Percentiles rank a stretch among this genome's conserved stretches.
Conservation (phyloP, 768 basidiomycete species). For the Tylopilus felleus region DNA sequence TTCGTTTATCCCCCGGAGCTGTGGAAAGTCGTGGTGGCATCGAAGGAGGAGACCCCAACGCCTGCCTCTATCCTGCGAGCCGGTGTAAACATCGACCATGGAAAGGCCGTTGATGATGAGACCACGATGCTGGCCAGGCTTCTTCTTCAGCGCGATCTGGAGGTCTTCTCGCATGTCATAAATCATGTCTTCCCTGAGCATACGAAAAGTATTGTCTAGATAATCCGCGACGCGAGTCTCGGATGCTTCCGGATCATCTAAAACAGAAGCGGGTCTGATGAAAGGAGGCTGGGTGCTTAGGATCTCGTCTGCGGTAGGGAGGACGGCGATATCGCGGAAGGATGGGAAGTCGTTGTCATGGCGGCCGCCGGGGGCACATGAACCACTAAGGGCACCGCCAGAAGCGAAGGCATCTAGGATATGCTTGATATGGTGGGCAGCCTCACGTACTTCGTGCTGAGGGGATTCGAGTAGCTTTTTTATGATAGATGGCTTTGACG, state of each 20-base stretch:
- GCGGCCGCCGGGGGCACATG: constrained; percentile 52
- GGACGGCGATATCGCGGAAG: constrained; percentile 57
- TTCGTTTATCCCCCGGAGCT: constrained; percentile 30
- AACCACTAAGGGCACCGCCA: constrained; percentile 17
- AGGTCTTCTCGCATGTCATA: constrained; percentile 58
- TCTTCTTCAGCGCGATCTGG: constrained; percentile 40
- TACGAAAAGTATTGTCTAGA: constrained; percentile 63
- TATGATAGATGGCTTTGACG: constrained; percentile 32
- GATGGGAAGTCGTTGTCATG: constrained; percentile 68
- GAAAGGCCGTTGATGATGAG: constrained; percentile 37
- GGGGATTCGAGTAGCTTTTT: constrained; percentile 25
- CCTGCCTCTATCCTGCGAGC: constrained; percentile 25
- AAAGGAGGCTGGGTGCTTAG: constrained; percentile 45
- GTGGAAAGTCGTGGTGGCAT: constrained; percentile 36
- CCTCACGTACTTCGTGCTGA: constrained; percentile 25
- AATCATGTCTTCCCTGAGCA: constrained; percentile 64
- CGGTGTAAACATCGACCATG: constrained; percentile 38
- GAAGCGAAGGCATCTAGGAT: constrained; percentile 31
- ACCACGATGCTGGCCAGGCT: constrained; percentile 41
- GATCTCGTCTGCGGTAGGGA: constrained; percentile 65
- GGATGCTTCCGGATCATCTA: constrained; percentile 44
- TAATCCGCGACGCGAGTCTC: constrained; percentile 42
- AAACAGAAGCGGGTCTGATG: constrained; percentile 42
- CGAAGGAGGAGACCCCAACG: constrained; percentile 44
- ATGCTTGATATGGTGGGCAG: constrained; percentile 43